Conservation (phyloP, 1,284 basidiomycete species). For the Xanthoconium separans region DNA sequence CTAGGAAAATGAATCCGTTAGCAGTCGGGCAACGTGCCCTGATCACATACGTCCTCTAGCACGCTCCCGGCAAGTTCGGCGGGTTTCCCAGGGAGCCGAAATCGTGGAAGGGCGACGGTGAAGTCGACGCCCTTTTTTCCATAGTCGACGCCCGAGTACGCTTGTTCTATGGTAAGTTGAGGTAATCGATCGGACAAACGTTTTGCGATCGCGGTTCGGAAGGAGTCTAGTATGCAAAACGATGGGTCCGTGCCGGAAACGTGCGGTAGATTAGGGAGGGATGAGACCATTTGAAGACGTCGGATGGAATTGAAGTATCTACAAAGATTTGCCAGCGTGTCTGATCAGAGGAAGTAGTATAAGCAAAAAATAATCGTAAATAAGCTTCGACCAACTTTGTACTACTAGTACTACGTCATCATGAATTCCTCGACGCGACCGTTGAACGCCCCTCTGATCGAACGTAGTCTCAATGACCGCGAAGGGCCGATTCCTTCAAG, state of each 20-base stretch:
- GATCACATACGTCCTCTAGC: conserved; percentile 60
- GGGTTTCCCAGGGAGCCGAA: conserved; percentile 83
- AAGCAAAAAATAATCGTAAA: too few species aligned
- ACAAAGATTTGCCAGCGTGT: too few species aligned
- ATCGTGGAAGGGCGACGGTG: conserved; percentile 88
- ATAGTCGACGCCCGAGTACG: conserved; percentile 83
- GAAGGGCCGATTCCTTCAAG: conserved; percentile 29
- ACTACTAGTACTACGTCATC: conserved; percentile 3
- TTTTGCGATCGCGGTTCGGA: conserved; percentile 82
- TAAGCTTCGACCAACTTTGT: too few species aligned
- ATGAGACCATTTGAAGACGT: conserved; percentile 23
- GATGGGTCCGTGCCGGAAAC: conserved; percentile 72
- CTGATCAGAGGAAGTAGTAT: too few species aligned
- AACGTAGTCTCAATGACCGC: conserved; percentile 15
- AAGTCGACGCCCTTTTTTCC: conserved; percentile 94
- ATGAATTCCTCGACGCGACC: conserved; percentile 26
- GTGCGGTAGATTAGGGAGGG: conserved; percentile 25
- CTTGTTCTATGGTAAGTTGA: conserved; percentile 68
- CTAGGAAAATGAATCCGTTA: conserved; percentile 34
- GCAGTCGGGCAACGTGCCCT: neutral
- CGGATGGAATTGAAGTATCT: neutral
- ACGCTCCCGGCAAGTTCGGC: conserved; percentile 79
- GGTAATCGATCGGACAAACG: conserved; percentile 71
- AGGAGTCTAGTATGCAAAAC: conserved; percentile 77
- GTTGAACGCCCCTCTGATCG: conserved; percentile 1